Evolutionary conservation across 192 early-diverging fungal species (phyloP).

Genomic region (Coemansia sp.): DNA sequence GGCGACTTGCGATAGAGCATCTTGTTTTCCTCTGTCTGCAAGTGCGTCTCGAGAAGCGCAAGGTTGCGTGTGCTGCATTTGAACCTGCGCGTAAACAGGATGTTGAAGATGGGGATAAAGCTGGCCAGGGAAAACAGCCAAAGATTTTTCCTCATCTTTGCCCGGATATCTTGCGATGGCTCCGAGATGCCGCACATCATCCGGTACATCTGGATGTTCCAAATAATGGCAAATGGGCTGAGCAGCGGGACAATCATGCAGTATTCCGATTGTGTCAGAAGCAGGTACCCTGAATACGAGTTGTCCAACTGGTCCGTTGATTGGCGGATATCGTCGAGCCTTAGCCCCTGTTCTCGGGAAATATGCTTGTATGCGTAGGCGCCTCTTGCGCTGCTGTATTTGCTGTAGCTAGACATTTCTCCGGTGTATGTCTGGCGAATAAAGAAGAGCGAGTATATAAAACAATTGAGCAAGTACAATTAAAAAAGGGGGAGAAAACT

Average conservation of each 20-base stretch:
- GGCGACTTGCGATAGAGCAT: slow-evolving; percentile 7
- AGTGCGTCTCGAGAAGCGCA: slow-evolving; percentile 20
- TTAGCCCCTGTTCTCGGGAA: slow-evolving; percentile 13
- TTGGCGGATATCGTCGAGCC: slow-evolving; percentile 17
- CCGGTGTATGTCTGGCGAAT: background rate
- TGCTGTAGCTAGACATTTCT: slow-evolving; percentile 10
- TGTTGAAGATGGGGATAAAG: slow-evolving; percentile 40
- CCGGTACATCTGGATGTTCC: slow-evolving; percentile 22
- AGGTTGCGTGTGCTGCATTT: slow-evolving; percentile 48
- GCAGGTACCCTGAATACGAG: slow-evolving; percentile 20
- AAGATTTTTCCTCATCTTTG: slow-evolving; percentile 28
- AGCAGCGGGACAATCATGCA: slow-evolving; percentile 36
- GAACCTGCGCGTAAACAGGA: slow-evolving; percentile 36
- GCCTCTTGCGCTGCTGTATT: background rate
- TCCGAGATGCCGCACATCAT: slow-evolving; percentile 17
- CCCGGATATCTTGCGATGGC: slow-evolving; percentile 3
- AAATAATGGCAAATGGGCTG: slow-evolving; percentile 35
- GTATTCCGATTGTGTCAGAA: slow-evolving; percentile 36
- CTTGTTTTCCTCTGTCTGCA: slow-evolving; percentile 26
- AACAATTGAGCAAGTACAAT: background rate
- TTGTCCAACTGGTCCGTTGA: slow-evolving; percentile 23
- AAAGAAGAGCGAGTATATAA: background rate
- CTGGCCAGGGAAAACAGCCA: slow-evolving; percentile 19
- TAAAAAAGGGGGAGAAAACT: background rate
- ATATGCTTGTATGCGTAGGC: slow-evolving; percentile 32